phyloP scores from a whole-genome alignment of 2,329 filamentous ascomycete genomes.

The Aspergillaceae sp. region DNA sequence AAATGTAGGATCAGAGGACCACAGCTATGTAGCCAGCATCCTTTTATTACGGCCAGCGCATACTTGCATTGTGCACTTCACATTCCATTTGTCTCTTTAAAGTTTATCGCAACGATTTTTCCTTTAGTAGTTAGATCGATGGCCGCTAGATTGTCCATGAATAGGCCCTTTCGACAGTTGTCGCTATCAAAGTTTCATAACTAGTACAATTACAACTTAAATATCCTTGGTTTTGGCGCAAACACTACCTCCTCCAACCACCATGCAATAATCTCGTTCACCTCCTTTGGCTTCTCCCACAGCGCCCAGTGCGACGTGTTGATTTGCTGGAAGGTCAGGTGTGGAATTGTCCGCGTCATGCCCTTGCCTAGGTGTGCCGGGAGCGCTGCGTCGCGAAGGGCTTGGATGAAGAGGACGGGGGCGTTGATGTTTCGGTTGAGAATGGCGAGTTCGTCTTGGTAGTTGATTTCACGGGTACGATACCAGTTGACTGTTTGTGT shows the following conservation, averaged over 20 bases:
- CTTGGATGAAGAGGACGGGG: slow-evolving; percentile 68
- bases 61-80: background rate
- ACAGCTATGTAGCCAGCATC: background rate
- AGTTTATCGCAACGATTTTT: background rate
- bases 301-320: slow-evolving; percentile 73
- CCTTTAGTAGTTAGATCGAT: background rate
- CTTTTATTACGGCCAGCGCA: background rate
- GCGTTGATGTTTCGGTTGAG: slow-evolving; percentile 41
- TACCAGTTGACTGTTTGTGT: slow-evolving; percentile 67
- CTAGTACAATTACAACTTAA: slow-evolving; percentile 3
- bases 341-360: slow-evolving; percentile 61
- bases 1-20: background rate
- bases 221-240: slow-evolving; percentile 13
- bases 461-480: slow-evolving; percentile 63
- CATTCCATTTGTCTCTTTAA: background rate
- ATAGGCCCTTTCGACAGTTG: background rate
- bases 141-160: background rate
- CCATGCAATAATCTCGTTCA: slow-evolving; percentile 59
- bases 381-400: slow-evolving; percentile 62
- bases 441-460: slow-evolving; percentile 57
- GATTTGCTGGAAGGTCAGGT: slow-evolving; percentile 59
- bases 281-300: slow-evolving; percentile 60
- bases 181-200: too few species aligned
- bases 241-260: slow-evolving; percentile 57
- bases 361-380: slow-evolving; percentile 60